Evolutionary conservation across 345 rosid species (phyloP), one percentile per base, ranked within the genome.

Genomic region (Bruguiera gymnorhiza): DNA sequence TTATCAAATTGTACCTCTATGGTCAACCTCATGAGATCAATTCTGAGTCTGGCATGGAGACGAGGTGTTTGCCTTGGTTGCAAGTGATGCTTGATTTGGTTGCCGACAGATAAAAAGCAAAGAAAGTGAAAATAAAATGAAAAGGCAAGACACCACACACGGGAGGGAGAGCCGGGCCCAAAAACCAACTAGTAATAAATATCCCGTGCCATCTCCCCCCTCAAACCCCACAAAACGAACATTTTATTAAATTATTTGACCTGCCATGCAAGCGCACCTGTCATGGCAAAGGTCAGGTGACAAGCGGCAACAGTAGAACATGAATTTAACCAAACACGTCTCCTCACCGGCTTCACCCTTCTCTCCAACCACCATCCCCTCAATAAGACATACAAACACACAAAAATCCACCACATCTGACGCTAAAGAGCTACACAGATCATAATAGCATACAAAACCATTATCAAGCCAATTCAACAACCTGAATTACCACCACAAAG

Each of bases 141-240:
- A 48, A 20, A 46, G 5, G 16, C 15, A 30, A n/a, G 26, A 66
- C 52, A 48, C 60, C 75, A 62, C 54, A 15, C 58, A 55, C 2
- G 34, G n/a, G 73, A 76, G 68, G 81, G 73, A 78, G 84, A 80
- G 84, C 85, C 82, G 74, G 83, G 78, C 24, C 29, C 18, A 21
- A 73, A 62, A 53, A 72, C 8, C 1, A 37, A 60, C 11, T 21
- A 32, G 6, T 26, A 66, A 2, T 18, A 46, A 20, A 19, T 32
- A 6, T 57, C 86, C 81, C 80, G 80, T 78, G 67, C 80, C 83
- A 82, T 71, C 83, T 70, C 85, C 85, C 76, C 76, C 79, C 31
- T 21, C 21, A 9, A 7, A 34, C 37, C 70, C 60, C 65, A 23
- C 26, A 59, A 73, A 54, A 27, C 23, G n/a, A 30, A 4, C 23